Evolutionary conservation across 768 basidiomycete species (phyloP), one percentile per base, ranked within the genome.

Genomic region (Neoboletus magnificus): DNA sequence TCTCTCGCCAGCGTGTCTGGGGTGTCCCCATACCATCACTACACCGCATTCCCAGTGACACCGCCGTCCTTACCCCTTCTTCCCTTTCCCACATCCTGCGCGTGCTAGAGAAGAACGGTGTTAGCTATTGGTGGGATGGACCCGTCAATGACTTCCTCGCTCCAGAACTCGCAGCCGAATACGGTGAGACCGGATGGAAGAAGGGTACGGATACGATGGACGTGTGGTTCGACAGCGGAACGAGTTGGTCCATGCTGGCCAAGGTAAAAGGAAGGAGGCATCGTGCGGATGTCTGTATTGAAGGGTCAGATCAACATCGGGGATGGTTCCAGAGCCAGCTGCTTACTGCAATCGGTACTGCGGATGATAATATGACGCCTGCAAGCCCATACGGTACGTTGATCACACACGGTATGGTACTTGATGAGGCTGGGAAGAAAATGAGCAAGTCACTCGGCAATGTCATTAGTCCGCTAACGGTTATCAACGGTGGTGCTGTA

Each of bases 361-460:
- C 61, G 0, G 62, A 57, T 4, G 51, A 39, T 18, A 33, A 9
- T 12, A n/a, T 52, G 29, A 69, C 56, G 40, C 62, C 70, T 3
- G 52, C 50, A 23, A 74, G 74, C 45, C 87, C 96, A 12, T 99
- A 93, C 67, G 78, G 78, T 37, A 77, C 84, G 5, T 72, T 99
- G 55, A 87, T 99, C 60, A 98, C 96, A 1, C 96, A 99, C 68
- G 97, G 96, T 0, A 96, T 99, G 85, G 91, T 97, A 5, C 81
- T 98, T 6, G 97, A 98, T 63, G 84, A 92, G 66, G 73, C 80
- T 13, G 94, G 93, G 3, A 85, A 86, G 75, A 84, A 93, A 74
- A 99, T 99, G 96, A 98, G 95, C 82, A 99, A 99, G 76, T 93
- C 91, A 1, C 70, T 91, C 10, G 96, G 96, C 0, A 99, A 99